Evolutionary conservation across 2,329 filamentous ascomycete genomes (phyloP).

Genomic region (Colletotrichum chlorophyti): DNA sequence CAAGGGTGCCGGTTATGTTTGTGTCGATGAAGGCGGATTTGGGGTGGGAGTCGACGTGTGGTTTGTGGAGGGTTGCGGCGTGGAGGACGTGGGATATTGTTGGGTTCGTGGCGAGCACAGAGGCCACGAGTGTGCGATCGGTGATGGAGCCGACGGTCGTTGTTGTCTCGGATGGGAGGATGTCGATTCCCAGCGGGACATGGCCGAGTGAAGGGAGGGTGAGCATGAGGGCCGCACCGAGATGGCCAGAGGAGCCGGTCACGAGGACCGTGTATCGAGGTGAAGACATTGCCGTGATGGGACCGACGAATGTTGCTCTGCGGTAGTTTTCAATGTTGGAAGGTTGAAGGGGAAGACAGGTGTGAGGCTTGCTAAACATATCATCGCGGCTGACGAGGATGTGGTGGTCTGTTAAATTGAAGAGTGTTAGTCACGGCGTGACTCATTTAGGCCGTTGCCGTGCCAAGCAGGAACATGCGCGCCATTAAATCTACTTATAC

Average conservation of each 20-base stretch:
- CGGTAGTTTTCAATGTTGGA: no score
- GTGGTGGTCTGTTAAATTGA: background rate
- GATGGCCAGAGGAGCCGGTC: slow-evolving; percentile 54
- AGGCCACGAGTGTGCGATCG: slow-evolving; percentile 41
- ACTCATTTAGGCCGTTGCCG: background rate
- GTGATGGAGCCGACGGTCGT: slow-evolving; percentile 44
- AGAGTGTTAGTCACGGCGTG: background rate
- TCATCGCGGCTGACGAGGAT: background rate
- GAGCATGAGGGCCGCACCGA: slow-evolving; percentile 54
- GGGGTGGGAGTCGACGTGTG: slow-evolving; percentile 52
- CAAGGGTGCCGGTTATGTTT: slow-evolving; percentile 51
- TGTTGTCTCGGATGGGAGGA: slow-evolving; percentile 45
- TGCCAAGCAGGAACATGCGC: background rate
- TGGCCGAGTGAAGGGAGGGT: slow-evolving; percentile 46
- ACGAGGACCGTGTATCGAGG: slow-evolving; percentile 43
- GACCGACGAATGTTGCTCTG: no score
- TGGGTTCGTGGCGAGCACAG: slow-evolving; percentile 38
- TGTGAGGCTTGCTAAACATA: no score
- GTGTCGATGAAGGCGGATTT: slow-evolving; percentile 50
- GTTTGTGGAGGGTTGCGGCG: slow-evolving; percentile 54
- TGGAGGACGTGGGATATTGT: slow-evolving; percentile 50
- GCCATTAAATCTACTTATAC: slow-evolving; percentile 33
- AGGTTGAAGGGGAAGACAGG: no score
- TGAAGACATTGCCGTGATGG: background rate
- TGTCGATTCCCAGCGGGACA: slow-evolving; percentile 51